phyloP scores from a whole-genome alignment of 2,329 filamentous ascomycete species.

The Aaosphaeria arxii region DNA sequence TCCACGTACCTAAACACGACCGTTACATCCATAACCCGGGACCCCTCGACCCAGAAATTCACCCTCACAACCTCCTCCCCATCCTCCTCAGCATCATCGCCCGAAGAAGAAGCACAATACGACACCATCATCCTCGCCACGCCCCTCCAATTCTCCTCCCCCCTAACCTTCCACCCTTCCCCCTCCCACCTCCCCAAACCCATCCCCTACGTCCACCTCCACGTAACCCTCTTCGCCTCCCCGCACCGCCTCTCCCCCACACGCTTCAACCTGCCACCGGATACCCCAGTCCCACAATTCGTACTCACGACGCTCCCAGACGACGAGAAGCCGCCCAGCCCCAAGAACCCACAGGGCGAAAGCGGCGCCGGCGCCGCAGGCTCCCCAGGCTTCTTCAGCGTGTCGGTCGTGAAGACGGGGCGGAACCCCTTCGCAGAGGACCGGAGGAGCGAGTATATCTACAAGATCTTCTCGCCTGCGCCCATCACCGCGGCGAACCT shows the following conservation, averaged over 20 bases:
- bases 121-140: slow-evolving; percentile 81
- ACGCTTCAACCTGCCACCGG: slow-evolving; percentile 67
- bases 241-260: slow-evolving; percentile 66
- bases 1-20: slow-evolving; percentile 62
- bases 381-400: slow-evolving; percentile 77
- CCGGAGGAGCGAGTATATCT: slow-evolving; percentile 52
- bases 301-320: slow-evolving; percentile 79
- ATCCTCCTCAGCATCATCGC: background rate
- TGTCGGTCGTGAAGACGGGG: slow-evolving; percentile 68
- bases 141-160: slow-evolving; percentile 74
- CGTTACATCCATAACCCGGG: slow-evolving; percentile 57
- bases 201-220: slow-evolving; percentile 81
- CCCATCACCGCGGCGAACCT: slow-evolving; percentile 49
- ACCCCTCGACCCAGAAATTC: slow-evolving; percentile 37
- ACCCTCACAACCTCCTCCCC: slow-evolving; percentile 39
- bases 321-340: slow-evolving; percentile 17
- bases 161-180: slow-evolving; percentile 52
- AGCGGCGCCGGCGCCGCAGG: slow-evolving; percentile 59
- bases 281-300: slow-evolving; percentile 63
- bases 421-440: slow-evolving; percentile 51
- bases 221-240: slow-evolving; percentile 87
- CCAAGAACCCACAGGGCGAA: slow-evolving; percentile 40
- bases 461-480: slow-evolving; percentile 64
- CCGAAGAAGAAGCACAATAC: too few relatives aligned
- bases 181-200: slow-evolving; percentile 60